phyloP scores from a whole-genome alignment of 805 yeast species.

The Naumovozyma dairenensis region DNA sequence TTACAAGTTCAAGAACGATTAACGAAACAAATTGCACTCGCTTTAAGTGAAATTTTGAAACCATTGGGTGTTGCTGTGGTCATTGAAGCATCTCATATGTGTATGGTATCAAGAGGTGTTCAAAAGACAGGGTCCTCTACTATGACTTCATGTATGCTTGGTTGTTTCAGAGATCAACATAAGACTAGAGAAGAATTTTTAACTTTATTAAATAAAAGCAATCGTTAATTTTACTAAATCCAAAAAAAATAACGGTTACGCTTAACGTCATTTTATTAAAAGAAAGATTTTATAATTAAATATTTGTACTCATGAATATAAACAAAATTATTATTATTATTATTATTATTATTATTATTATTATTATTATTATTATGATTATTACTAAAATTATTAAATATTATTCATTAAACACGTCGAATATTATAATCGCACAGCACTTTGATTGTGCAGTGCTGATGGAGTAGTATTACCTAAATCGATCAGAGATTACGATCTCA shows the following conservation, averaged over 20 bases:
- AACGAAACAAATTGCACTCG: slow-evolving; percentile 96
- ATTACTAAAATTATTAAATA: too few relatives aligned
- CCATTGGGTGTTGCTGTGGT: slow-evolving; percentile 98
- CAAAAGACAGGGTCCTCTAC: slow-evolving; percentile 93
- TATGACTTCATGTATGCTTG: slow-evolving; percentile 93
- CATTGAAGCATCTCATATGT: slow-evolving; percentile 96
- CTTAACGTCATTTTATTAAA: too few relatives aligned
- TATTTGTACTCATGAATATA: too few relatives aligned
- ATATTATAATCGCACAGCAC: too few relatives aligned
- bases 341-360: too few relatives aligned
- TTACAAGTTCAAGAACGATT: slow-evolving; percentile 96
- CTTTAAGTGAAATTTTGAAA: slow-evolving; percentile 76
- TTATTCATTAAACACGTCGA: too few relatives aligned
- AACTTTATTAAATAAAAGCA: slow-evolving; percentile 59
- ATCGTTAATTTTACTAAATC: slow-evolving; percentile 7
- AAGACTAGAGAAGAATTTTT: slow-evolving; percentile 95
- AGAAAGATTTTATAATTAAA: too few relatives aligned
- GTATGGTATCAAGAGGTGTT: slow-evolving; percentile 97
- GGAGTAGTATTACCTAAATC: too few relatives aligned
- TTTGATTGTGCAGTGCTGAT: too few relatives aligned
- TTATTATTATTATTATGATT: too few relatives aligned
- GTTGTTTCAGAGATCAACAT: slow-evolving; percentile 83
- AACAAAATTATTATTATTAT: too few relatives aligned
- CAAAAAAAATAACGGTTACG: too few relatives aligned
- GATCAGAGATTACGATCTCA: background rate